These are phyloP conservation scores for Aspergillus hiratsukae DNA, from an alignment of 2,329 filamentous ascomycete species.

Conservation along the genomic window DNA sequence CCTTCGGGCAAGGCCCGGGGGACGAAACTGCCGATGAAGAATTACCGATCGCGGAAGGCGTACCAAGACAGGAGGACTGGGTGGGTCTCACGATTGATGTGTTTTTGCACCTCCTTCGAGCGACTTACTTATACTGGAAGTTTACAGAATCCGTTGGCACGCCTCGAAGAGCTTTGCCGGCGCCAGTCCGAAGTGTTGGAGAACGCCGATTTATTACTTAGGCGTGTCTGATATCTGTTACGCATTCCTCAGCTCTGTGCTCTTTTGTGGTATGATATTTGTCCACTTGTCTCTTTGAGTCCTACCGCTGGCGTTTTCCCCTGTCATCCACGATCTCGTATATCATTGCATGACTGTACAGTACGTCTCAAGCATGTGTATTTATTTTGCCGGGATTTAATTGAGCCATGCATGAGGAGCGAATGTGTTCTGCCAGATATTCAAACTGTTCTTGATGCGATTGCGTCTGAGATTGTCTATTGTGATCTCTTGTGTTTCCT, in stretches of 20 bases:
- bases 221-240: conserved; percentile 9
- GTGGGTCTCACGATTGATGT: conserved; percentile 64
- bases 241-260: neutral
- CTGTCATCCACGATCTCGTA: neutral
- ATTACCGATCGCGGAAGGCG: conserved; percentile 73
- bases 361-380: neutral
- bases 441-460: neutral
- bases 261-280: neutral
- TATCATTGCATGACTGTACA: neutral
- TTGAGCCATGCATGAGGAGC: neutral
- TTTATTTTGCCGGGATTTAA: neutral
- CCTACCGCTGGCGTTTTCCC: neutral
- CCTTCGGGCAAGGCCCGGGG: conserved; percentile 34
- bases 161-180: conserved; percentile 65
- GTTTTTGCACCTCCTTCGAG: conserved; percentile 40
- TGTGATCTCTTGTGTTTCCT: neutral
- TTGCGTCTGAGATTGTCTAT: neutral
- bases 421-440: neutral
- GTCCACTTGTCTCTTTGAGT: neutral
- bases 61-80: conserved; percentile 86
- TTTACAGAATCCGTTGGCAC: conserved; percentile 63
- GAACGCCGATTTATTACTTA: conserved; percentile 28
- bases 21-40: conserved; percentile 40
- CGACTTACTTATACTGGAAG: conserved; percentile 44
- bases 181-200: conserved; percentile 62